These are phyloP conservation scores for Begonia peltatifolia DNA, from an alignment of 306 rosid species.

Conservation along the genomic window DNA sequence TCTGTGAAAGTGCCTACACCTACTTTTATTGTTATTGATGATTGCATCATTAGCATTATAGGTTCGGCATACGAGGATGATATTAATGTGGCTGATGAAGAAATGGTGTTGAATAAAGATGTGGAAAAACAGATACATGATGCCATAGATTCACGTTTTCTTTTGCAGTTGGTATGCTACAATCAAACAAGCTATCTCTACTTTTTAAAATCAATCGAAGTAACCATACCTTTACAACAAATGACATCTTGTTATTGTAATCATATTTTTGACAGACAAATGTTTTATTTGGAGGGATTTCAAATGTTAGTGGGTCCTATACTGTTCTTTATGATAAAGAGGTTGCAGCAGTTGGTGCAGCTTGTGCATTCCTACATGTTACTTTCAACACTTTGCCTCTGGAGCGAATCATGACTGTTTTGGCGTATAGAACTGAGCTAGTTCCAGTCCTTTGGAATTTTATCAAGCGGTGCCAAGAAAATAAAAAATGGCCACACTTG, in stretches of 20 bases:
- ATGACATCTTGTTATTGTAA: slow-evolving; percentile 10
- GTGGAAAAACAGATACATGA: slow-evolving; percentile 67
- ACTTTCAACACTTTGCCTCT: slow-evolving; percentile 67
- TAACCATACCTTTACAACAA: slow-evolving; percentile 5
- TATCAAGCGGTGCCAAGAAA: slow-evolving; percentile 83
- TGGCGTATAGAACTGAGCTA: slow-evolving; percentile 90
- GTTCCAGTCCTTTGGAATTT: slow-evolving; percentile 91
- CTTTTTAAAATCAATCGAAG: slow-evolving; percentile 4
- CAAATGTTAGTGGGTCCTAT: slow-evolving; percentile 27
- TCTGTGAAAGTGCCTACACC: too few species aligned
- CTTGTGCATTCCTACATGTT: slow-evolving; percentile 78
- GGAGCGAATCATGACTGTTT: slow-evolving; percentile 82
- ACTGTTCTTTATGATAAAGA: slow-evolving; percentile 53
- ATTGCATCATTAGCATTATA: slow-evolving; percentile 11
- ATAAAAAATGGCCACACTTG: slow-evolving; percentile 69
- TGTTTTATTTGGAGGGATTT: slow-evolving; percentile 64
- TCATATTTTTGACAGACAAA: slow-evolving; percentile 41
- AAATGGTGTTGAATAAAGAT: slow-evolving; percentile 37
- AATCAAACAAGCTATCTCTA: slow-evolving; percentile 6
- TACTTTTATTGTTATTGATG: neutral
- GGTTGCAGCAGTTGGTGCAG: slow-evolving; percentile 82
- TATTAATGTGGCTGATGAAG: slow-evolving; percentile 38
- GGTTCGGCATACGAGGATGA: slow-evolving; percentile 71
- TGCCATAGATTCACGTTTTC: slow-evolving; percentile 72
- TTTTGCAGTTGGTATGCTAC: slow-evolving; percentile 64